Conservation (phyloP, 768 basidiomycete genomes). For the Termitomyces bulborhizus region DNA sequence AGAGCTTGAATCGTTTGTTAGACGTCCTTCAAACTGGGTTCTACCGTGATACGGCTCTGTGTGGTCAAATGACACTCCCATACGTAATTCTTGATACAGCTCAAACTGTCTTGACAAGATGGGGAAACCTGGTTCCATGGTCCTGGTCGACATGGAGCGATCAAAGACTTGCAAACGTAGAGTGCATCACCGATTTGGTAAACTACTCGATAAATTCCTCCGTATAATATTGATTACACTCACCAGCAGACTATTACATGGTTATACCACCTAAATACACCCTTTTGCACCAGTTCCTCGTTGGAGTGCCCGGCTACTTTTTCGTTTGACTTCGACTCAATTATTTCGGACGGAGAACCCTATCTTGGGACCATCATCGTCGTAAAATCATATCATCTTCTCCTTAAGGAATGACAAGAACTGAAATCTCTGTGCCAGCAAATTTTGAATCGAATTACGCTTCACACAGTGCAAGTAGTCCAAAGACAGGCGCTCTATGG, state of each 20-base stretch:
- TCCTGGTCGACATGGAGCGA: constrained; percentile 62
- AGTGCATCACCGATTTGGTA: constrained; percentile 45
- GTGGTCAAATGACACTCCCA: constrained; percentile 8
- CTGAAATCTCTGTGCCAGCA: constrained; percentile 15
- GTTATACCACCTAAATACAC: constrained; percentile 36
- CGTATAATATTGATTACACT: background rate
- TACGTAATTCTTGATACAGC: constrained; percentile 31
- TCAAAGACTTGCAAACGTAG: constrained; percentile 39
- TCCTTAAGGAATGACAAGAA: background rate
- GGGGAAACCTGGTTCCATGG: constrained; percentile 56
- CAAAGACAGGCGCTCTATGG: background rate
- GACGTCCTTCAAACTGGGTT: constrained; percentile 29
- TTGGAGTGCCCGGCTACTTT: constrained; percentile 2
- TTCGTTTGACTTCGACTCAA: background rate
- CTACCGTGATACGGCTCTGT: background rate
- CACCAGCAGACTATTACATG: constrained; percentile 43
- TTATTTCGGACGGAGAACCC: background rate
- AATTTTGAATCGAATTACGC: constrained; percentile 17
- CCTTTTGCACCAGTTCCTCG: constrained; percentile 5
- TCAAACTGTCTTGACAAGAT: constrained; percentile 48
- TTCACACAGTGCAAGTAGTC: constrained; percentile 3
- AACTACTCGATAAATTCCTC: constrained; percentile 11
- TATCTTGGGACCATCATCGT: constrained; percentile 3
- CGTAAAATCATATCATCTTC: constrained; percentile 1
- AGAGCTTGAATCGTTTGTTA: constrained; percentile 37